phyloP scores from a whole-genome alignment of 148 eudicot species.

The Amaranthus palmeri region DNA sequence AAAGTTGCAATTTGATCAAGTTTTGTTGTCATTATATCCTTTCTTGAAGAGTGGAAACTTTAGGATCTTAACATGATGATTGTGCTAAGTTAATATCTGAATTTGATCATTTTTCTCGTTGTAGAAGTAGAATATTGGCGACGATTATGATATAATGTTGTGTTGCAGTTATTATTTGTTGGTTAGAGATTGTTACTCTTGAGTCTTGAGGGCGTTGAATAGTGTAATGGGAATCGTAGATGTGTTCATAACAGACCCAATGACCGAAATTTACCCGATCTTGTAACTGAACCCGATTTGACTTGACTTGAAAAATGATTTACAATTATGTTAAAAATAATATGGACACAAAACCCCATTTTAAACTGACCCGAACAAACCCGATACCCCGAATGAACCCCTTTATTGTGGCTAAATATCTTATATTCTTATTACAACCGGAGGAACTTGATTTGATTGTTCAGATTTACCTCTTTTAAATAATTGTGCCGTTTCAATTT shows the following conservation, averaged over 20 bases:
- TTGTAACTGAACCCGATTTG: too few species aligned
- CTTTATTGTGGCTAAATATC: not conserved
- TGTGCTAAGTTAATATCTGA: too few species aligned
- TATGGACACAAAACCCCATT: too few species aligned
- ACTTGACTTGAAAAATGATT: too few species aligned
- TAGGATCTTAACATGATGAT: not conserved
- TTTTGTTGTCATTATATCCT: not conserved
- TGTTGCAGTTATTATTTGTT: not conserved
- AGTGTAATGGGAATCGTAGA: not conserved
- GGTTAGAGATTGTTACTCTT: not conserved
- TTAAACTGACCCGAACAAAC: too few species aligned
- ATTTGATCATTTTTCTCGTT: not conserved
- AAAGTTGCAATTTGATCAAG: not conserved
- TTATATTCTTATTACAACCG: not conserved
- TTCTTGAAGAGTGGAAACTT: not conserved
- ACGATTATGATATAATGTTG: too few species aligned
- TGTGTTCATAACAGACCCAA: too few species aligned
- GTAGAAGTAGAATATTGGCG: too few species aligned
- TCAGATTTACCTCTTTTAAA: not conserved
- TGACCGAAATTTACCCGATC: too few species aligned
- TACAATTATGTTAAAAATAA: too few species aligned
- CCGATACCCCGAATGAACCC: too few species aligned
- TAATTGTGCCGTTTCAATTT: not conserved
- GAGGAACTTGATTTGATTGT: not conserved
- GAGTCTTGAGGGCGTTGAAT: not conserved